Evolutionary conservation across 2,329 filamentous ascomycete genomes (phyloP).

Genomic region (Trichoderma brevicompactum): DNA sequence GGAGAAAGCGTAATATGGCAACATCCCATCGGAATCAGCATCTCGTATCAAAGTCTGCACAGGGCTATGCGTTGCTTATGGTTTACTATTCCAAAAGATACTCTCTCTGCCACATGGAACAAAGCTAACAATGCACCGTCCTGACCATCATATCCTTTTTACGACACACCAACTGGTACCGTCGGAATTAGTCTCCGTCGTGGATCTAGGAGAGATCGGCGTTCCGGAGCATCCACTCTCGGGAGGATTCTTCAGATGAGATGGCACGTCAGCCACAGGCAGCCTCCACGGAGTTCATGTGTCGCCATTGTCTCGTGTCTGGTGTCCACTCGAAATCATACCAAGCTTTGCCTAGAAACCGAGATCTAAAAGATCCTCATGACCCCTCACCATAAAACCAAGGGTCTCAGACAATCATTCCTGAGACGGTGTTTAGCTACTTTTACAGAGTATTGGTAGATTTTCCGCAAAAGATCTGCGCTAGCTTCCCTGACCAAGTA

Average conservation of each 20-base stretch:
- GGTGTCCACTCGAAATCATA: not conserved
- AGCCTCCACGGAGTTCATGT: not conserved
- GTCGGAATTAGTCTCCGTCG: slow-evolving; percentile 5
- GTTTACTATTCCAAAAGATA: not conserved
- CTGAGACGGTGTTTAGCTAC: too few species aligned
- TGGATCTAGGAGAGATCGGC: slow-evolving; percentile 13
- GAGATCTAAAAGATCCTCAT: not conserved
- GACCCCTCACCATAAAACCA: not conserved
- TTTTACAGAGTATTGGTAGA: not conserved
- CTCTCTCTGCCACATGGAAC: not conserved
- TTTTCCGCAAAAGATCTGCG: not conserved
- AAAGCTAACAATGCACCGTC: not conserved
- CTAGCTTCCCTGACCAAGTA: too few species aligned
- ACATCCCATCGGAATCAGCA: too few species aligned
- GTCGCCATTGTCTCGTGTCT: not conserved
- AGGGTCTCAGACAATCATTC: not conserved
- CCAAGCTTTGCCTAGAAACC: not conserved
- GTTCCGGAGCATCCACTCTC: slow-evolving; percentile 7
- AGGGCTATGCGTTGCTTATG: too few species aligned
- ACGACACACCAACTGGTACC: not conserved
- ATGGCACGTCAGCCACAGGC: slow-evolving; percentile 15
- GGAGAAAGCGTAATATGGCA: too few species aligned
- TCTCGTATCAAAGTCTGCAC: too few species aligned
- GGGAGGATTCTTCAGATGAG: slow-evolving; percentile 9
- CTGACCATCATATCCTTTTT: not conserved